phyloP scores from a whole-genome alignment of 2,329 filamentous ascomycete genomes.

The Pseudogymnoascus sp. region DNA sequence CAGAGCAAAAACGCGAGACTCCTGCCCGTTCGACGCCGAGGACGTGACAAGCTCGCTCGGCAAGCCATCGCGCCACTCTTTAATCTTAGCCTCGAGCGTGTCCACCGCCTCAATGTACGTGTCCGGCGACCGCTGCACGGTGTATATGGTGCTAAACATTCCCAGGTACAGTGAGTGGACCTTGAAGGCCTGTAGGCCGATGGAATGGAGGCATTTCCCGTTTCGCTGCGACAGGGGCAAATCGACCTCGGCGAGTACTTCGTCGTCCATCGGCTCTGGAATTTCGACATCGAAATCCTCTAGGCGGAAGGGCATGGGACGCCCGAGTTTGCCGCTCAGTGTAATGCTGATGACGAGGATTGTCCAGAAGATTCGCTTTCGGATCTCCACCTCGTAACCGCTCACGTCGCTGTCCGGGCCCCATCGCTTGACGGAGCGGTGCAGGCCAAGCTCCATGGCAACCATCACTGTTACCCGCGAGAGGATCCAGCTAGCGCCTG shows the following conservation, averaged over 20 bases:
- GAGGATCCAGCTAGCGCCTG: constrained; percentile 64
- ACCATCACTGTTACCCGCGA: constrained; percentile 55
- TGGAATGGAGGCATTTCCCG: constrained; percentile 57
- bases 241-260: constrained; percentile 55
- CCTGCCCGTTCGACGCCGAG: constrained; percentile 30
- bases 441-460: constrained; percentile 67
- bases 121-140: constrained; percentile 53
- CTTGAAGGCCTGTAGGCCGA: constrained; percentile 58
- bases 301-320: constrained; percentile 64
- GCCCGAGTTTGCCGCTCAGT: constrained; percentile 67
- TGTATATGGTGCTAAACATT: constrained; percentile 69
- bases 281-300: constrained; percentile 75
- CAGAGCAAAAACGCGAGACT: constrained; percentile 42
- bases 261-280: constrained; percentile 63
- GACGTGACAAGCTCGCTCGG: constrained; percentile 51
- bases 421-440: constrained; percentile 59
- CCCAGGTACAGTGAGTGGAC: constrained; percentile 61
- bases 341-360: constrained; percentile 57
- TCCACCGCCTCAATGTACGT: constrained; percentile 56
- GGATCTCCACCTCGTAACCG: constrained; percentile 59
- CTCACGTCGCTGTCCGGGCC: constrained; percentile 28
- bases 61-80: constrained; percentile 54
- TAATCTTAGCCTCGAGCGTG: constrained; percentile 55
- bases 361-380: constrained; percentile 72
- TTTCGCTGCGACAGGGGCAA: constrained; percentile 43